phyloP scores from a whole-genome alignment of 306 rosid species.

The Cercis canadensis region DNA sequence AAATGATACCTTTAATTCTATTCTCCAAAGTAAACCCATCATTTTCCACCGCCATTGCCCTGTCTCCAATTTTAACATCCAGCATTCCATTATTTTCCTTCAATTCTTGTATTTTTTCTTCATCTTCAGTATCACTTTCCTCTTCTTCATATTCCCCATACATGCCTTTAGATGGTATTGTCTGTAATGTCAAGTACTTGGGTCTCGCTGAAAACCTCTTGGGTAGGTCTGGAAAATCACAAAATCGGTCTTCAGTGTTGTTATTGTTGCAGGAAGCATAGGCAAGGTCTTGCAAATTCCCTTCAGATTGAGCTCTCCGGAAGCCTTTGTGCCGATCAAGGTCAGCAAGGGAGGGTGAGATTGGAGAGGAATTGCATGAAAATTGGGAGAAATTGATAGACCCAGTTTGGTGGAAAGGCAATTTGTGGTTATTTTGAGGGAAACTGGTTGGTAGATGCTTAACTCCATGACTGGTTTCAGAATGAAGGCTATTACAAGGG shows the following conservation, averaged over 20 bases:
- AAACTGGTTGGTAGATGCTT: slow-evolving; percentile 49
- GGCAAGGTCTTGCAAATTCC: slow-evolving; percentile 67
- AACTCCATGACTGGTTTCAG: slow-evolving; percentile 40
- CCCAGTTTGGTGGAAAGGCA: slow-evolving; percentile 49
- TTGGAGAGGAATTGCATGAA: slow-evolving; percentile 74
- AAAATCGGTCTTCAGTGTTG: slow-evolving; percentile 41
- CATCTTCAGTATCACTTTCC: slow-evolving; percentile 51
- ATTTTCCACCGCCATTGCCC: too few relatives aligned
- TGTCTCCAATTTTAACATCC: too few relatives aligned
- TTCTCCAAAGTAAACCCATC: slow-evolving; percentile 24
- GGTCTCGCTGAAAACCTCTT: slow-evolving; percentile 36
- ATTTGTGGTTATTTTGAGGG: slow-evolving; percentile 39
- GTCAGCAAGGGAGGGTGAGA: slow-evolving; percentile 68
- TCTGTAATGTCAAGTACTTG: slow-evolving; percentile 48
- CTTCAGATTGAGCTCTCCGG: slow-evolving; percentile 84
- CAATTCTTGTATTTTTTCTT: slow-evolving; percentile 30
- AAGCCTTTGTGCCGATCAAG: slow-evolving; percentile 53
- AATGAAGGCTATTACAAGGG: slow-evolving; percentile 48
- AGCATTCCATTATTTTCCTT: slow-evolving; percentile 33
- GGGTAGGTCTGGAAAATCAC: slow-evolving; percentile 23
- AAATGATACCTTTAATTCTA: slow-evolving; percentile 29
- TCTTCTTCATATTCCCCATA: slow-evolving; percentile 58
- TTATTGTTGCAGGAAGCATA: slow-evolving; percentile 41
- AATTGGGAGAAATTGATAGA: slow-evolving; percentile 38
- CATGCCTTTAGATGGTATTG: slow-evolving; percentile 62